Conservation (phyloP, 768 basidiomycete species). For the Lactarius tabidus region DNA sequence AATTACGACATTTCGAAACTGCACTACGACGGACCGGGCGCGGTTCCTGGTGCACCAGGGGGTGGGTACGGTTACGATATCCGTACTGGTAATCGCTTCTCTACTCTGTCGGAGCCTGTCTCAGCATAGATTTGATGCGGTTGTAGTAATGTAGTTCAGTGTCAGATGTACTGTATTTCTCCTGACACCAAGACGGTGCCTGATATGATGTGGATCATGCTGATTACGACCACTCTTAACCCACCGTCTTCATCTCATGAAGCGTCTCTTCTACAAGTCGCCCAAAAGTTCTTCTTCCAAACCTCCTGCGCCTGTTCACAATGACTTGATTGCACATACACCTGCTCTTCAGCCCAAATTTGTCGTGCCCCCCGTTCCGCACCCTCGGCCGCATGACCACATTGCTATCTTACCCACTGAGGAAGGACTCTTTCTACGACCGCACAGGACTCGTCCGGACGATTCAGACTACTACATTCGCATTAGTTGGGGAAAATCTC, state of each 20-base stretch:
- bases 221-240: not conserved
- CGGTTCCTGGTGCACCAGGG: constrained; percentile 57
- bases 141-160: constrained; percentile 11
- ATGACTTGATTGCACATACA: constrained; percentile 25
- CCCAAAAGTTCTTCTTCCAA: constrained; percentile 14
- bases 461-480: constrained; percentile 42
- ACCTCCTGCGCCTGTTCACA: not conserved
- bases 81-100: constrained; percentile 55
- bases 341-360: constrained; percentile 56
- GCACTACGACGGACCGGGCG: constrained; percentile 85
- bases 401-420: constrained; percentile 57
- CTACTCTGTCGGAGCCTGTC: constrained; percentile 44
- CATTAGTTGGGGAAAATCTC: constrained; percentile 57
- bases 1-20: constrained; percentile 89
- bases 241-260: constrained; percentile 16
- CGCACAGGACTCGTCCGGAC: constrained; percentile 39
- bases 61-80: constrained; percentile 78
- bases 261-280: constrained; percentile 23
- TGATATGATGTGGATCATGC: constrained; percentile 13
- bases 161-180: not conserved
- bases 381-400: constrained; percentile 67
- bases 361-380: constrained; percentile 63
- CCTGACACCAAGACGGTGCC: constrained; percentile 1
- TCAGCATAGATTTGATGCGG: constrained; percentile 15
- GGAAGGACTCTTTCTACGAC: constrained; percentile 65